These are phyloP conservation scores for Naganishia sp. DNA, from an alignment of 1,284 basidiomycete genomes.

Conservation along the genomic window DNA sequence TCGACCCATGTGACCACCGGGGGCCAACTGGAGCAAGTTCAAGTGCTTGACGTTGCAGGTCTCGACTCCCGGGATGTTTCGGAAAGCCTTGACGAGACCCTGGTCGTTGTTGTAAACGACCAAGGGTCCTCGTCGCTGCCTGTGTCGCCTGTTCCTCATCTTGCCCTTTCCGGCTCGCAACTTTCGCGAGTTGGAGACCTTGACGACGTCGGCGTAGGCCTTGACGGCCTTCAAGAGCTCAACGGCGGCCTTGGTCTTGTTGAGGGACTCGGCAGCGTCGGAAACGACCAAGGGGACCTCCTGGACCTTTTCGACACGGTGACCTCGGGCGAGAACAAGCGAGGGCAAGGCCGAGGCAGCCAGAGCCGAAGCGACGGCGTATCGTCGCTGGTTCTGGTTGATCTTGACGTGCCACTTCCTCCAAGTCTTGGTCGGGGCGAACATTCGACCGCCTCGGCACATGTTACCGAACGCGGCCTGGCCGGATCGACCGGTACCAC, in stretches of 20 bases:
- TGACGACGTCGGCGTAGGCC: conserved; percentile 92
- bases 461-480: conserved; percentile 99
- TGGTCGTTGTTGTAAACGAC: conserved; percentile 98
- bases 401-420: conserved; percentile 98
- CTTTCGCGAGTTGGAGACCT: conserved; percentile 97
- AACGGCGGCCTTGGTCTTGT: conserved; percentile 97
- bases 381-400: conserved; percentile 99
- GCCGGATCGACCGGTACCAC: conserved; percentile 97
- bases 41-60: conserved; percentile 90
- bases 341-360: conserved; percentile 97
- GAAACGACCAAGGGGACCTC: conserved; percentile 95
- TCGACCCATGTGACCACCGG: conserved; percentile 97
- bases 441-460: conserved; percentile 99
- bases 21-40: conserved; percentile 98
- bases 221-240: conserved; percentile 85
- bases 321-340: conserved; percentile 97
- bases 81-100: conserved; percentile 97
- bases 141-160: conserved; percentile 93
- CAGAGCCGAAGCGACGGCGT: conserved; percentile 95
- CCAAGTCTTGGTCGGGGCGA: conserved; percentile 99
- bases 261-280: conserved; percentile 77
- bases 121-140: conserved; percentile 96
- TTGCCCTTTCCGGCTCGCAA: conserved; percentile 97
- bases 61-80: conserved; percentile 98
- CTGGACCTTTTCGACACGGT: conserved; percentile 96